These are phyloP conservation scores for Rubroboletus pulcherrimus DNA, from an alignment of 768 basidiomycete genomes.

Conservation along the genomic window DNA sequence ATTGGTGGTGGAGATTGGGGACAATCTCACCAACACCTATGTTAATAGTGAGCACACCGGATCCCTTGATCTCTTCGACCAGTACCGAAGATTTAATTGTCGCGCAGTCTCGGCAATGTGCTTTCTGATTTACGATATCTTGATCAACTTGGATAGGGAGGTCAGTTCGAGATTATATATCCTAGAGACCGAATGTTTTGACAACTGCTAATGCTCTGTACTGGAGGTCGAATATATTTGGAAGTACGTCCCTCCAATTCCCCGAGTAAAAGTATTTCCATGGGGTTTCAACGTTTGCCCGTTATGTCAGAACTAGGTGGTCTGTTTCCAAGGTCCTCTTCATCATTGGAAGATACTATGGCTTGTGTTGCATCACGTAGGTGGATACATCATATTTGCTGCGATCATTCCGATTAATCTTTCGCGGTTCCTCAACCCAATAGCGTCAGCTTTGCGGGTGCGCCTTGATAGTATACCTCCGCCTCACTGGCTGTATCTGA, in stretches of 20 bases:
- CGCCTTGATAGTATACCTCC: not conserved
- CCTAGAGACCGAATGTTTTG: too few species aligned
- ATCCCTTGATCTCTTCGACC: not conserved
- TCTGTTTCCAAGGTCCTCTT: not conserved
- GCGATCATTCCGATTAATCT: not conserved
- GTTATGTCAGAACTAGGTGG: not conserved
- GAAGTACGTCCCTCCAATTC: not conserved
- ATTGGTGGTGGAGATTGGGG: not conserved
- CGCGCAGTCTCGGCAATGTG: not conserved
- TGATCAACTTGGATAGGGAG: constrained; percentile 8
- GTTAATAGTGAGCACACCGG: not conserved
- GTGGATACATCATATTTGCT: not conserved
- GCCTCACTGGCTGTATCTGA: not conserved
- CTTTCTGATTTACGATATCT: not conserved
- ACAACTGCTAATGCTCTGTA: not conserved
- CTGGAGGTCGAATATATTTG: not conserved
- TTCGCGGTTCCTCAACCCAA: not conserved
- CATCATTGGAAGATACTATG: constrained; percentile 1
- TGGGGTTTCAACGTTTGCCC: not conserved
- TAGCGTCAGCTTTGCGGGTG: not conserved
- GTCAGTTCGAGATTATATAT: not conserved
- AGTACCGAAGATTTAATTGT: too few species aligned
- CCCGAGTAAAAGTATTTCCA: not conserved
- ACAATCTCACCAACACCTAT: not conserved
- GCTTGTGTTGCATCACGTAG: not conserved